Conservation (phyloP, 345 rosid species). For the Pseudoturritis turrita region DNA sequence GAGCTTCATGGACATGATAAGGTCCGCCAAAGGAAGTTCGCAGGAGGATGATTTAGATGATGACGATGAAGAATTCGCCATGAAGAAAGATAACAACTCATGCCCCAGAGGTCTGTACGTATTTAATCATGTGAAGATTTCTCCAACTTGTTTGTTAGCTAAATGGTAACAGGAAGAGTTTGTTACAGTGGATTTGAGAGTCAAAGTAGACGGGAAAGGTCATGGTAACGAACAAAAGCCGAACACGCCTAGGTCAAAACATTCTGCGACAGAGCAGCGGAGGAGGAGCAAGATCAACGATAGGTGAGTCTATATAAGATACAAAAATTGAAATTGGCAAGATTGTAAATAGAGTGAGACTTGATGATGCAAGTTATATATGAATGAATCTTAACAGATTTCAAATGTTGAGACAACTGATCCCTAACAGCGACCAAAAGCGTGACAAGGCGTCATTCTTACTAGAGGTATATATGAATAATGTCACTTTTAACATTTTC, state of each 20-base stretch:
- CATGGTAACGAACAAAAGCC: slow-evolving; percentile 52
- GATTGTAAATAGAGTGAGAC: background rate
- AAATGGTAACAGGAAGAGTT: background rate
- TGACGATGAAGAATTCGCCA: slow-evolving; percentile 46
- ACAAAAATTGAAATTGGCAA: background rate
- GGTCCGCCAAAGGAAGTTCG: slow-evolving; percentile 50
- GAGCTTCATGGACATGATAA: slow-evolving; percentile 84
- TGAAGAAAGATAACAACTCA: slow-evolving; percentile 48
- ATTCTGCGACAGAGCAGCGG: slow-evolving; percentile 92
- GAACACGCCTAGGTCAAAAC: slow-evolving; percentile 83
- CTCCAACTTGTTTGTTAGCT: background rate
- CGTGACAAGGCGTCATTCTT: slow-evolving; percentile 88
- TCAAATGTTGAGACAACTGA: slow-evolving; percentile 69
- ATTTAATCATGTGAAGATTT: background rate
- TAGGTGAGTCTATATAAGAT: slow-evolving; percentile 38
- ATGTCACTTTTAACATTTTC: background rate
- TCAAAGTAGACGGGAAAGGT: slow-evolving; percentile 55
- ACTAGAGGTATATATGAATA: slow-evolving; percentile 51
- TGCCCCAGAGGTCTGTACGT: slow-evolving; percentile 41
- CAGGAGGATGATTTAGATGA: slow-evolving; percentile 59
- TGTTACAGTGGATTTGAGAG: slow-evolving; percentile 46
- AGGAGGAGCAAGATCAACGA: slow-evolving; percentile 91
- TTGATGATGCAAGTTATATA: background rate
- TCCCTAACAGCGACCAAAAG: slow-evolving; percentile 82
- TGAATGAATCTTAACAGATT: slow-evolving; percentile 48